Percentiles rank a stretch among this genome's conserved stretches.
Evolutionary conservation across 345 rosid species (phyloP).

Genomic region (Populus pruinosa): DNA sequence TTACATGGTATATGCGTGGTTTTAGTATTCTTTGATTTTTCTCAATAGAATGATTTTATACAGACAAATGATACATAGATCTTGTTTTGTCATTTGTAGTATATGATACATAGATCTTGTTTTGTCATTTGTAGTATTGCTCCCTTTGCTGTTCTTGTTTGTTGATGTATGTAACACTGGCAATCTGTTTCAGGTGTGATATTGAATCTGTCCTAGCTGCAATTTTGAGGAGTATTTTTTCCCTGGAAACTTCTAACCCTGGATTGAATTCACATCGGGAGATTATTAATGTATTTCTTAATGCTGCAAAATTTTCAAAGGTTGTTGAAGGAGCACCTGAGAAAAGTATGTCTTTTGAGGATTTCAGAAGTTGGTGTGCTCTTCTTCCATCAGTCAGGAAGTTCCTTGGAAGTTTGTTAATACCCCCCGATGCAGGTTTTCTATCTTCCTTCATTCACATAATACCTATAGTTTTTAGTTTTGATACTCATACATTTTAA

Average conservation of each 20-base stretch:
- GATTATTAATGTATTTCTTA: constrained; percentile 46
- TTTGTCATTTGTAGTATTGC: not conserved
- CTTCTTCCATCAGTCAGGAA: constrained; percentile 69
- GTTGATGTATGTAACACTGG: constrained; percentile 11
- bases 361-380: constrained; percentile 67
- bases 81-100: not conserved
- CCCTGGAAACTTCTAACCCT: constrained; percentile 28
- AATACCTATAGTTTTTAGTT: not conserved
- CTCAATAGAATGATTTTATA: not conserved
- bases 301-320: constrained; percentile 57
- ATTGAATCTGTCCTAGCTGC: constrained; percentile 46
- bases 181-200: constrained; percentile 57
- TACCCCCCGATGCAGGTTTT: constrained; percentile 60
- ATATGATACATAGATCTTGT: not conserved
- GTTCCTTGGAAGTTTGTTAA: constrained; percentile 75
- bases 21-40: not conserved
- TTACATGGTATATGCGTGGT: not conserved
- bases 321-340: constrained; percentile 35
- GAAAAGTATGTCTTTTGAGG: constrained; percentile 68
- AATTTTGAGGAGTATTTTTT: constrained; percentile 48
- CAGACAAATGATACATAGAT: too few species aligned
- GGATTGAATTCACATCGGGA: constrained; percentile 37
- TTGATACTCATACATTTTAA: not conserved
- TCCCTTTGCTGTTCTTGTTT: not conserved
- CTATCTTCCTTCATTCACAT: constrained; percentile 11